phyloP scores from a whole-genome alignment of 2,329 filamentous ascomycete genomes.

The Didymosphaeria variabile region DNA sequence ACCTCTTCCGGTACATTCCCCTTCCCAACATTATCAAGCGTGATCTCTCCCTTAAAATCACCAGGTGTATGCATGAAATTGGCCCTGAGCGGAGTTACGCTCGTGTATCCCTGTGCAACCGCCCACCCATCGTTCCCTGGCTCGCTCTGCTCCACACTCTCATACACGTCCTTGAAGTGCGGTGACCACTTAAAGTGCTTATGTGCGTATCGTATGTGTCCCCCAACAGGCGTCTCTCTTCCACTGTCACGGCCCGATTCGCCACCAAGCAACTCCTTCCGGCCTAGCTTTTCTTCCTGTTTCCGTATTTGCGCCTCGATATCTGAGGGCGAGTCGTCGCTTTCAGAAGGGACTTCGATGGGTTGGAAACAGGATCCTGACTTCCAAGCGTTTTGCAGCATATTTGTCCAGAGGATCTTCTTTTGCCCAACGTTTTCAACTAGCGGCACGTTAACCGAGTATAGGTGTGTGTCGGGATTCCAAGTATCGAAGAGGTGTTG shows the following conservation, averaged over 20 bases:
- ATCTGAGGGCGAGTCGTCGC: conserved; percentile 67
- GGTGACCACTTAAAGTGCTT: conserved; percentile 97
- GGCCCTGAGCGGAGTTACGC: conserved; percentile 87
- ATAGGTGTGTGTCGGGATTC: conserved; percentile 77
- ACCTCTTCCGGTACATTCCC: conserved; percentile 6
- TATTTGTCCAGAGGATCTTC: conserved; percentile 82
- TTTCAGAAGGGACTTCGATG: conserved; percentile 70
- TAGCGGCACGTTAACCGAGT: conserved; percentile 89
- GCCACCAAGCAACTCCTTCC: conserved; percentile 43
- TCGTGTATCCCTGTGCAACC: conserved; percentile 86
- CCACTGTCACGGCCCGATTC: conserved; percentile 33
- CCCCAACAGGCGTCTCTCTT: conserved; percentile 17
- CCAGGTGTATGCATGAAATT: conserved; percentile 79
- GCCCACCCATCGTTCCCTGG: conserved; percentile 94
- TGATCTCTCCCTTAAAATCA: conserved; percentile 40
- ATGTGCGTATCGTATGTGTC: conserved; percentile 68
- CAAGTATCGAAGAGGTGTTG: conserved; percentile 81
- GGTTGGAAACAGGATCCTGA: conserved; percentile 88
- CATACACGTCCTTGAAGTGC: conserved; percentile 84
- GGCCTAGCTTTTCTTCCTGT: conserved; percentile 61
- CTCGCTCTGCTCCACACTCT: conserved; percentile 79
- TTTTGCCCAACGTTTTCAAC: conserved; percentile 75
- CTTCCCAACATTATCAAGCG: conserved; percentile 5
- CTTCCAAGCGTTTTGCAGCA: conserved; percentile 91
- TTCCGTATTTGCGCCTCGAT: conserved; percentile 79